A percentile compares a stretch with the other conserved stretches of the same genome.
phyloP scores from a whole-genome alignment of 768 basidiomycete genomes.

The Amanita fuliginea region DNA sequence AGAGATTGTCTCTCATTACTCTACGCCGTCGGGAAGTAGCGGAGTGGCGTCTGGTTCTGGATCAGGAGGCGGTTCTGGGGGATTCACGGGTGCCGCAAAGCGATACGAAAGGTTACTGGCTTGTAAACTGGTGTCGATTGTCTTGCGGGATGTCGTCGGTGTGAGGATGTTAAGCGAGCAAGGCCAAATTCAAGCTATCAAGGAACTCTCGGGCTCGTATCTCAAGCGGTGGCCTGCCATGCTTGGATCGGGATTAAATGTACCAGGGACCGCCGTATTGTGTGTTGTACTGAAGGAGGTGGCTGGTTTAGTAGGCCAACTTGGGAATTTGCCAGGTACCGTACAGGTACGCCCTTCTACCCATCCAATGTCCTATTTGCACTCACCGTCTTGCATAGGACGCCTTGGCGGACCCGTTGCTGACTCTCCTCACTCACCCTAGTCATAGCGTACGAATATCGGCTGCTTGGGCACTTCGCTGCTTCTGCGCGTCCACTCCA shows the following conservation, averaged over 20 bases:
- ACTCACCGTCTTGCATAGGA: slow-evolving; percentile 35
- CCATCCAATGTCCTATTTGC: slow-evolving; percentile 7
- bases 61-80: neutral
- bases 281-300: slow-evolving; percentile 74
- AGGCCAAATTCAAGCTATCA: slow-evolving; percentile 85
- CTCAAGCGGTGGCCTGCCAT: slow-evolving; percentile 89
- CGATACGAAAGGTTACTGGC: slow-evolving; percentile 69
- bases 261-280: slow-evolving; percentile 53
- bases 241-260: slow-evolving; percentile 61
- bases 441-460: slow-evolving; percentile 79
- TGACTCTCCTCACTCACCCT: slow-evolving; percentile 80
- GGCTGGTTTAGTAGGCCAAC: slow-evolving; percentile 73
- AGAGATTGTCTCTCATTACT: slow-evolving; percentile 55
- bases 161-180: slow-evolving; percentile 86
- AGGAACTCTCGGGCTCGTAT: slow-evolving; percentile 73
- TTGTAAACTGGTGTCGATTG: slow-evolving; percentile 60
- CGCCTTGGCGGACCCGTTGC: slow-evolving; percentile 72
- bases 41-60: neutral
- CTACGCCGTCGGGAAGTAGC: neutral
- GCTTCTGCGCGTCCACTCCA: slow-evolving; percentile 87
- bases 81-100: slow-evolving; percentile 33
- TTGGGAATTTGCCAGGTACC: slow-evolving; percentile 86
- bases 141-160: slow-evolving; percentile 81
- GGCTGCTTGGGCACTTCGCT: slow-evolving; percentile 79
- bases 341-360: slow-evolving; percentile 45